Base-by-base conservation (phyloP, 306 rosid species). In the Inga oerstediana region DNA sequence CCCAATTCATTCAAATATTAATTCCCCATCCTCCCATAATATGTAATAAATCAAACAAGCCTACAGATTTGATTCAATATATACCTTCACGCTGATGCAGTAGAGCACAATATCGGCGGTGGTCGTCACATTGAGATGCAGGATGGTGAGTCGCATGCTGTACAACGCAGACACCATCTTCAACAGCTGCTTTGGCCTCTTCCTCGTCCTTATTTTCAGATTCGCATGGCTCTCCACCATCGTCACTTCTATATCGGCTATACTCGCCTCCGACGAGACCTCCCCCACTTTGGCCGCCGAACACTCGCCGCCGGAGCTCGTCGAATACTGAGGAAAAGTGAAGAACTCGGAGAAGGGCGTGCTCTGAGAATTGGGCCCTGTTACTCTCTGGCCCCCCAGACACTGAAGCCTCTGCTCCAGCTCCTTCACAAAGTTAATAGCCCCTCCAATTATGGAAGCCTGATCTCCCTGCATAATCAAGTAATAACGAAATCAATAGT, bases 211-310 rank as follows among this genome's bases (percentile, higher is more conserved):
- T 76, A 97, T 93, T 75, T 94, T 97, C 59, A 97, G 75, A 81
- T 85, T 97, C 76, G 97, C 99, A 84, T 97, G 99, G 87, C 89
- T 92, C 79, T 94, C 99, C 72, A 94, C 98, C 97, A 97, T 89
- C 70, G 94, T 90, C 62, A 97, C 99, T 86, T 97, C 98, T 71
- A 97, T 86, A 45, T 97, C 98, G 58, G 95, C 98, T 34, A 88
- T 76, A 19, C 85, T 56, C 22, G 77, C 34, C 49, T 82, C 72
- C 43, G 72, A 16, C 10, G 43, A 78, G 39, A 48, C 82, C 79
- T 83, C 90, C 19, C 35, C 69, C 2, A 7, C 62, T 46, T 46
- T 46, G 11, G 3, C 11, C 62, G 8, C 5, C 27, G 64, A n/a
- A 58, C 64, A 6, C 64, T 58, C 58, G 2, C 58, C 64, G 32